Evolutionary conservation across 192 early-diverging fungal genomes (phyloP).

Genomic region (Podila minutissima): DNA sequence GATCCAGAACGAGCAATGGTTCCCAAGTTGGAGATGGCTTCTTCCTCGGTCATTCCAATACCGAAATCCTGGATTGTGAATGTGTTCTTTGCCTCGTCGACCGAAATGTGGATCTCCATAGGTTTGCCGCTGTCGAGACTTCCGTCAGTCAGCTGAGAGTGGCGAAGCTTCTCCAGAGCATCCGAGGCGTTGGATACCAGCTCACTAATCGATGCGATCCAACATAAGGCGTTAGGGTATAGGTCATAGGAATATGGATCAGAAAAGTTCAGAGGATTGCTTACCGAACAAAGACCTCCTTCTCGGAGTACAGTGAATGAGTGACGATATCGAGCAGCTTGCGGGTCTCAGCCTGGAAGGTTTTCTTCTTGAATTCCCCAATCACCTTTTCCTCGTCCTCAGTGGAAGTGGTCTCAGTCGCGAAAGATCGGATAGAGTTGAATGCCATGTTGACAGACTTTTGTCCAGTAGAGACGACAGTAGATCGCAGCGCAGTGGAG

Average conservation of each 20-base stretch:
- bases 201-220: slow-evolving; percentile 50
- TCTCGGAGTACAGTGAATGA: slow-evolving; percentile 72
- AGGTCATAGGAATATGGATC: not conserved
- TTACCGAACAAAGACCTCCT: slow-evolving; percentile 67
- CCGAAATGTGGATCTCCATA: slow-evolving; percentile 66
- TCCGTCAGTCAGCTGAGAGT: slow-evolving; percentile 54
- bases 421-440: slow-evolving; percentile 41
- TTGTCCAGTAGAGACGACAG: slow-evolving; percentile 18
- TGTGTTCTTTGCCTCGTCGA: slow-evolving; percentile 58
- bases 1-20: slow-evolving; percentile 90
- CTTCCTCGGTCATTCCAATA: slow-evolving; percentile 83
- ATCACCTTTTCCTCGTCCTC: slow-evolving; percentile 36
- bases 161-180: slow-evolving; percentile 71
- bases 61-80: slow-evolving; percentile 80
- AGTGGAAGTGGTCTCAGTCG: slow-evolving; percentile 19
- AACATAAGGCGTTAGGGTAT: not conserved
- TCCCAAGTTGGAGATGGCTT: slow-evolving; percentile 80
- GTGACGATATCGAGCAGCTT: slow-evolving; percentile 70
- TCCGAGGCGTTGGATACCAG: slow-evolving; percentile 72
- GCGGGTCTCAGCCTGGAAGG: slow-evolving; percentile 73
- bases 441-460: slow-evolving; percentile 11
- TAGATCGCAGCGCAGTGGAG: slow-evolving; percentile 28
- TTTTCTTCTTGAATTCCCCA: slow-evolving; percentile 52
- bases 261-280: not conserved
- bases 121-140: slow-evolving; percentile 58